phyloP scores from a whole-genome alignment of 2,329 filamentous ascomycete species.

The Fusarium anguioides region DNA sequence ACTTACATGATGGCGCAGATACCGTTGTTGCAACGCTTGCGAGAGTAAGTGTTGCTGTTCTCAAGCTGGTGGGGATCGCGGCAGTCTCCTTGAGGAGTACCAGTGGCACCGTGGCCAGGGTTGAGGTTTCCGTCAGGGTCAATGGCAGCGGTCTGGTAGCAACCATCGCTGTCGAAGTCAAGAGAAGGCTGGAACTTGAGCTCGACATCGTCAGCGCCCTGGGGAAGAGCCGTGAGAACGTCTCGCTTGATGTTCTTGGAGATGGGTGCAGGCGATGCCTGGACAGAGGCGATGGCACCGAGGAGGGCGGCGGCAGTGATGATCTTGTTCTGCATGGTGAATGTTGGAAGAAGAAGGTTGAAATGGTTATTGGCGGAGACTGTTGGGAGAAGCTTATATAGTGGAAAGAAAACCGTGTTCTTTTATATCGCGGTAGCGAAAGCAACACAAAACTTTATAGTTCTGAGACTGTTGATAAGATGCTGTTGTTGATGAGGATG shows the following conservation, averaged over 20 bases:
- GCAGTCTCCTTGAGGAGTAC: slow-evolving; percentile 46
- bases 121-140: slow-evolving; percentile 50
- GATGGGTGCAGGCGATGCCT: slow-evolving; percentile 25
- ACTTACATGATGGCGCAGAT: slow-evolving; percentile 48
- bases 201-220: slow-evolving; percentile 49
- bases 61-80: slow-evolving; percentile 47
- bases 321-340: slow-evolving; percentile 32
- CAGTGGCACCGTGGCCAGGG: slow-evolving; percentile 42
- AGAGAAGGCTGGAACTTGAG: slow-evolving; percentile 52
- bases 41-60: slow-evolving; percentile 49
- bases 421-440: no score
- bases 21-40: slow-evolving; percentile 50
- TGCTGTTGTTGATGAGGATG: background rate
- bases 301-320: slow-evolving; percentile 28
- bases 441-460: no score
- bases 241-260: slow-evolving; percentile 39
- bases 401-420: no score
- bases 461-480: background rate
- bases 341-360: background rate
- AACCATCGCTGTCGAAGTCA: slow-evolving; percentile 55
- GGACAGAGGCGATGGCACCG: slow-evolving; percentile 31
- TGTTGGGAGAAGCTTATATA: no score
- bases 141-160: slow-evolving; percentile 61
- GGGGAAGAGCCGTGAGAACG: slow-evolving; percentile 47
- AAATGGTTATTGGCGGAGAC: no score